Evolutionary conservation across 2,329 filamentous ascomycete genomes (phyloP), one percentile per base, ranked within the genome.

Genomic region (Zelopaecilomyces penicillatus): DNA sequence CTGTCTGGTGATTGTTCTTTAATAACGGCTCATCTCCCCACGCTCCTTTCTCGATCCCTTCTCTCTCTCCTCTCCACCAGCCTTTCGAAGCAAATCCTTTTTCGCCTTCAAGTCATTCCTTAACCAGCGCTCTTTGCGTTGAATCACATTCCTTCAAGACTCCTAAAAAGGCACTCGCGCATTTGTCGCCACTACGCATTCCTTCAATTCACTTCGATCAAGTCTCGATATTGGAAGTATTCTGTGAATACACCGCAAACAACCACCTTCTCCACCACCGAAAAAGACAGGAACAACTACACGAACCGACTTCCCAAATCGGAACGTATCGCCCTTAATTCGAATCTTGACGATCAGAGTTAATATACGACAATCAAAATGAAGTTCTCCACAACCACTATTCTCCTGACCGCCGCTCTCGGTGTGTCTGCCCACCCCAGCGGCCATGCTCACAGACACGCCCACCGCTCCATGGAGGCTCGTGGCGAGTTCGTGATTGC

Each of bases 381-480:
- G 68, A 70, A 70, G 62, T 57, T 69, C 57, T 61, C 66, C 29
- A 48, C 62, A 26, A 55, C 66, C 44, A 49, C 62, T 37, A 39
- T 68, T 44, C 31, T 66, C 47, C 55, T 69, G 45, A 61, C 65
- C 49, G 63, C 66, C 52, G 66, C 65, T 58, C 53, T 69, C 40
- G 65, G 66, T 54, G 68, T 57, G 45, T 59, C 65, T 48, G 67
- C 67, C 43, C 65, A 64, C 56, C 68, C 68, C 47, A 67, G 64
- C 48, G 57, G 59, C 43, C 62, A 64, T 46, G 57, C 53, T 34
- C 67, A 69, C 57, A 50, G 55, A 48, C 58, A 63, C 50, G 51
- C 55, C 41, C 57, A 65, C 54, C 59, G 60, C 45, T 59, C 62
- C 45, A 26, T 58, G 42, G 54, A 57, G 41, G 54, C 52, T 43